Percentiles rank a stretch among this genome's conserved stretches.
Conservation (phyloP, 768 basidiomycete genomes). For the Xanthoconium stramineum region DNA sequence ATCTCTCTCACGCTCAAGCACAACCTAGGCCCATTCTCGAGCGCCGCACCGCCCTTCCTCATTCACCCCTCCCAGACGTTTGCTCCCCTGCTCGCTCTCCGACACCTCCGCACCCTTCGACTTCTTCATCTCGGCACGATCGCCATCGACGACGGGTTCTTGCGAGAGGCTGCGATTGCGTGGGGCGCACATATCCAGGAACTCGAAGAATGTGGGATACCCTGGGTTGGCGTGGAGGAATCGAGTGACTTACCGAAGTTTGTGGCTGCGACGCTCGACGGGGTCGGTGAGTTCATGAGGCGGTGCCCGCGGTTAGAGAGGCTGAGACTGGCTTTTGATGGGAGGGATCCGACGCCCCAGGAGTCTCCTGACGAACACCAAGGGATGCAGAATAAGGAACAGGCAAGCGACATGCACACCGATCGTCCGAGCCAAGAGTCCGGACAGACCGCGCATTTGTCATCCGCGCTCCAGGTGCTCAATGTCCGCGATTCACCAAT, state of each 20-base stretch:
- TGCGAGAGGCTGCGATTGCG: slow-evolving; percentile 24
- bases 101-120: slow-evolving; percentile 16
- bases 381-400: neutral
- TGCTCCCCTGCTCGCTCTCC: slow-evolving; percentile 23
- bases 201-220: slow-evolving; percentile 26
- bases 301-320: slow-evolving; percentile 17
- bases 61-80: slow-evolving; percentile 25
- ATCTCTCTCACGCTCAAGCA: slow-evolving; percentile 30
- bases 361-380: neutral
- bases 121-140: slow-evolving; percentile 28
- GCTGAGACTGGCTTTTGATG: slow-evolving; percentile 26
- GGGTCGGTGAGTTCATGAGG: slow-evolving; percentile 20
- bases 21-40: slow-evolving; percentile 21
- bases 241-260: slow-evolving; percentile 7
- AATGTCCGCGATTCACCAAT: slow-evolving; percentile 30
- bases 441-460: neutral
- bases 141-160: slow-evolving; percentile 26
- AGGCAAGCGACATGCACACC: neutral
- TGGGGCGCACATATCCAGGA: slow-evolving; percentile 27
- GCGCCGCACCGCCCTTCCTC: slow-evolving; percentile 19
- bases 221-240: slow-evolving; percentile 24
- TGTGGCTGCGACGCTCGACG: slow-evolving; percentile 18
- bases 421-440: neutral
- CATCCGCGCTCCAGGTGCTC: slow-evolving; percentile 20
- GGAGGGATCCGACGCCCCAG: neutral